phyloP scores from a whole-genome alignment of 192 early-diverging fungal genomes.

The Umbelopsis ramanniana region DNA sequence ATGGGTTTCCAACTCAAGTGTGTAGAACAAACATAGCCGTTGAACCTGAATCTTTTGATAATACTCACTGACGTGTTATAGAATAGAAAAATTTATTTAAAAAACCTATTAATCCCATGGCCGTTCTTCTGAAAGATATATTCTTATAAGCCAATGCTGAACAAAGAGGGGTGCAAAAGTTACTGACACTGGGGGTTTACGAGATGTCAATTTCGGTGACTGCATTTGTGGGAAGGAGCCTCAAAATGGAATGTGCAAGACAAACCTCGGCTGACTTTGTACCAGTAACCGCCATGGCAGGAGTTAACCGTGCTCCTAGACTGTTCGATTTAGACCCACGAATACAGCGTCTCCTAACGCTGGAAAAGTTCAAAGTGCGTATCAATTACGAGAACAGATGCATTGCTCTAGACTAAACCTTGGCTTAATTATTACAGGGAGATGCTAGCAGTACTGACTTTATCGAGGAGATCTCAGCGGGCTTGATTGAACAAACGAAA shows the following conservation, averaged over 20 bases:
- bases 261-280: background rate
- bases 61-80: too few species aligned
- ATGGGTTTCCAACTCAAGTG: too few species aligned
- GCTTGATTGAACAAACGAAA: constrained; percentile 29
- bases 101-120: too few species aligned
- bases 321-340: constrained; percentile 21
- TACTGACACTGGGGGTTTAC: too few species aligned
- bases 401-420: background rate
- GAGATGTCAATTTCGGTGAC: too few species aligned
- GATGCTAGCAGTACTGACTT: constrained; percentile 32
- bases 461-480: constrained; percentile 35
- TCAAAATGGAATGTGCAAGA: background rate
- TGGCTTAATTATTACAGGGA: constrained; percentile 18
- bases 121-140: too few species aligned
- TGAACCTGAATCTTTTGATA: too few species aligned
- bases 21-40: too few species aligned
- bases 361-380: constrained; percentile 19
- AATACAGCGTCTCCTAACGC: constrained; percentile 25
- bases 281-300: background rate
- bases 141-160: too few species aligned
- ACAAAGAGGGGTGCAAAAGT: too few species aligned
- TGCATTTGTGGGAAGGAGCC: too few species aligned
- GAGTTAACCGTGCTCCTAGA: constrained; percentile 5
- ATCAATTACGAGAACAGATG: background rate
- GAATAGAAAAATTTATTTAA: too few species aligned